Percentiles rank a stretch among this genome's conserved stretches.
Conservation (phyloP, 1,284 basidiomycete species). For the Leucoagaricus sp. region DNA sequence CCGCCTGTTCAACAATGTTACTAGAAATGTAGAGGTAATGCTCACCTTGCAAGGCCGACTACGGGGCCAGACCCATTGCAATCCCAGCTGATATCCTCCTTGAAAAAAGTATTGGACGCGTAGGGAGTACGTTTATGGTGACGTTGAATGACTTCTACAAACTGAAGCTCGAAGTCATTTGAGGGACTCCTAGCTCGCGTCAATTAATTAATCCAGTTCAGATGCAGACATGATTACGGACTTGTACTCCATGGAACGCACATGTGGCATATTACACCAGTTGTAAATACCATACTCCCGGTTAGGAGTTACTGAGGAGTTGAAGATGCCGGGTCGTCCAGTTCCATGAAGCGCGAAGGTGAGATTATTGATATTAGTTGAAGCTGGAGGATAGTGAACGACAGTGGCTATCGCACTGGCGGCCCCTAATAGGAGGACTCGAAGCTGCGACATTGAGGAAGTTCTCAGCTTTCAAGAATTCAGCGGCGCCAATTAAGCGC, state of each 20-base stretch:
- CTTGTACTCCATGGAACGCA: slow-evolving; percentile 43
- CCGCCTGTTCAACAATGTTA: neutral
- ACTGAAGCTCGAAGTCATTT: slow-evolving; percentile 35
- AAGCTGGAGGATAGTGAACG: slow-evolving; percentile 39
- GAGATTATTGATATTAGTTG: slow-evolving; percentile 41
- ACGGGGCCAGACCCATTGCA: slow-evolving; percentile 40
- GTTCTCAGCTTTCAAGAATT: no score
- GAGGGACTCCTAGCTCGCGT: slow-evolving; percentile 30
- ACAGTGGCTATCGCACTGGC: slow-evolving; percentile 14
- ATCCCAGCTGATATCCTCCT: slow-evolving; percentile 43
- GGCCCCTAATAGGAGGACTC: slow-evolving; percentile 13
- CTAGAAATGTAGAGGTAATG: neutral
- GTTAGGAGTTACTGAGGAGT: slow-evolving; percentile 38
- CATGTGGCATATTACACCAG: slow-evolving; percentile 55
- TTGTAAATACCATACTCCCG: slow-evolving; percentile 44
- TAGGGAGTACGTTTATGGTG: slow-evolving; percentile 53
- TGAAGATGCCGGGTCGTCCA: slow-evolving; percentile 45
- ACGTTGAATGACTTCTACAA: slow-evolving; percentile 48
- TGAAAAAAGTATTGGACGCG: slow-evolving; percentile 47
- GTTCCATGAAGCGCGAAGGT: slow-evolving; percentile 39
- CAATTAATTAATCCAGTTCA: neutral
- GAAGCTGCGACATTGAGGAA: slow-evolving; percentile 10
- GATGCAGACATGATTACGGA: slow-evolving; percentile 23
- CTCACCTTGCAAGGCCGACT: slow-evolving; percentile 38
- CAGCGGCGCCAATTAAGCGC: no score